Evolutionary conservation across 805 yeast genomes (phyloP).

Genomic region (Metschnikowia cubensis): DNA sequence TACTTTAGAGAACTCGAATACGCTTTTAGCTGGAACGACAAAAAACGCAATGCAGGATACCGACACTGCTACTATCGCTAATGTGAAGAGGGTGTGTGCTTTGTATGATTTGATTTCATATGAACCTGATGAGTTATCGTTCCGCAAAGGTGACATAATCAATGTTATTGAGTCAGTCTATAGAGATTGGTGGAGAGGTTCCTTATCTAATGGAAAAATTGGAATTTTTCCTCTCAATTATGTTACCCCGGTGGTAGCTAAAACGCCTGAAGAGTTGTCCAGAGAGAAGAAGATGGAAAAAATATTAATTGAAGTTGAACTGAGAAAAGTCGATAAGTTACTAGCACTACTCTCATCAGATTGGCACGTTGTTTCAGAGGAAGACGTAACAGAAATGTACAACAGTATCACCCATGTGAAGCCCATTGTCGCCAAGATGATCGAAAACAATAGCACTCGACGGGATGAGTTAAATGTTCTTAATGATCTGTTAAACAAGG

Average conservation of each 20-base stretch:
- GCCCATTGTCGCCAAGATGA: conserved; percentile 65
- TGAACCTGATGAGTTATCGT: conserved; percentile 85
- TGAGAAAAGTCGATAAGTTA: conserved; percentile 63
- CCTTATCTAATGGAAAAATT: conserved; percentile 63
- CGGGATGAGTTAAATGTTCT: conserved; percentile 73
- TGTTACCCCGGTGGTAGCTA: conserved; percentile 72
- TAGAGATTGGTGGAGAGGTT: conserved; percentile 95
- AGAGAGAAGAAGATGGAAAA: conserved; percentile 50
- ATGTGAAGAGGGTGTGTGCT: conserved; percentile 70
- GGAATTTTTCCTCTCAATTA: conserved; percentile 94
- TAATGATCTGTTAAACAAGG: conserved; percentile 65
- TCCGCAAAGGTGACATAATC: conserved; percentile 82
- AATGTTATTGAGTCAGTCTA: conserved; percentile 84
- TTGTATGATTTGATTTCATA: conserved; percentile 73
- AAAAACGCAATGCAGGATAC: neutral
- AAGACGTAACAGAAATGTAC: conserved; percentile 65
- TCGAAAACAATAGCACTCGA: conserved; percentile 73
- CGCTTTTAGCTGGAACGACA: neutral
- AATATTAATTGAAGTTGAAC: conserved; percentile 47
- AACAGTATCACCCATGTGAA: conserved; percentile 70
- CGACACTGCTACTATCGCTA: conserved; percentile 35
- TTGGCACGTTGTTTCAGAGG: conserved; percentile 45
- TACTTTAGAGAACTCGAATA: neutral
- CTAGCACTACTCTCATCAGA: conserved; percentile 48
- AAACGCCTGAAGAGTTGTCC: conserved; percentile 55